Percentiles rank a stretch among this genome's conserved stretches.
Conservation (phyloP, 176 grass and related monocot species). For the Aegilops bicornis region DNA sequence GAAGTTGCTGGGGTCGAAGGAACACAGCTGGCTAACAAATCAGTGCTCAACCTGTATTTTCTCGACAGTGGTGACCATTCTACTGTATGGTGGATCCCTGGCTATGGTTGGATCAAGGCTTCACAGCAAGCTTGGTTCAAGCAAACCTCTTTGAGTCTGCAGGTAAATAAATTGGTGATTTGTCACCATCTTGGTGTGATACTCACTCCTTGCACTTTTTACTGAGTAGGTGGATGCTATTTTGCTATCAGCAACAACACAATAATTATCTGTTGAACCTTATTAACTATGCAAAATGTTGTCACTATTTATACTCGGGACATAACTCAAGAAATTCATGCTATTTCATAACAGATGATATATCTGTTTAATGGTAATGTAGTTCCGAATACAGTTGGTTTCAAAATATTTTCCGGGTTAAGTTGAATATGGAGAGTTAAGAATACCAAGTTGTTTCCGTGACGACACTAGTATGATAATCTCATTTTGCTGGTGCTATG, state of each 20-base stretch:
- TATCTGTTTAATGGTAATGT: neutral
- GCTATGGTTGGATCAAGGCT: slow-evolving; percentile 93
- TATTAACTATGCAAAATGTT: neutral
- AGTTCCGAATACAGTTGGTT: neutral
- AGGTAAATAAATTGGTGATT: slow-evolving; percentile 41
- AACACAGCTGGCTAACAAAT: slow-evolving; percentile 66
- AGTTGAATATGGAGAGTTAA: neutral
- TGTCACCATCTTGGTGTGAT: neutral
- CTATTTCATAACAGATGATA: neutral
- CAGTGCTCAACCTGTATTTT: slow-evolving; percentile 92
- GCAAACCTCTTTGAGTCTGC: slow-evolving; percentile 61
- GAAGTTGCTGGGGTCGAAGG: slow-evolving; percentile 65
- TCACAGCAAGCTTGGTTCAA: slow-evolving; percentile 94
- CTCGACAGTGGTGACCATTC: slow-evolving; percentile 93
- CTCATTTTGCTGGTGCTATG: neutral
- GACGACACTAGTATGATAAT: neutral
- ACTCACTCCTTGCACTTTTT: neutral
- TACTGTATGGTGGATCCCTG: slow-evolving; percentile 56
- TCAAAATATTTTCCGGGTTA: neutral
- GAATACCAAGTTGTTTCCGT: neutral
- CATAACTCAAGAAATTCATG: neutral
- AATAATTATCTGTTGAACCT: neutral
- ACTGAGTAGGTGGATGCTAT: neutral
- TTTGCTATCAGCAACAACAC: neutral
- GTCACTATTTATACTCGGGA: neutral